Conservation (phyloP, 352 stramenopile species). For the Saprolegnia diclina region DNA sequence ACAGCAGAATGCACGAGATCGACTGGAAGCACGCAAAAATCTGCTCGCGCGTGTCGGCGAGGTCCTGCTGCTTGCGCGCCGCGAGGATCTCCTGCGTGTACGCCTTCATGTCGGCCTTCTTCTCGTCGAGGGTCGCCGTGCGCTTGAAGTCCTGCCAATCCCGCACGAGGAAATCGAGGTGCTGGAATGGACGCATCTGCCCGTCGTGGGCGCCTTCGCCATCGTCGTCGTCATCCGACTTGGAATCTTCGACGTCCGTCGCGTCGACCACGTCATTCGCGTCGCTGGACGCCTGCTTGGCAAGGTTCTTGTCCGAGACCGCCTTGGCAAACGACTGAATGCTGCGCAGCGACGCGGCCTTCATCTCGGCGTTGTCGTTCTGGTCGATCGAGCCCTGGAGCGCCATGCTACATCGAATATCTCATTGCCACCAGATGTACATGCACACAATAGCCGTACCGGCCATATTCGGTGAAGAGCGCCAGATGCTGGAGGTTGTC, state of each 20-base stretch:
- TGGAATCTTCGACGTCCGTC: slow-evolving; percentile 27
- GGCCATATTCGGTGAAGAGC: slow-evolving; percentile 98
- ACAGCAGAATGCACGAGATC: slow-evolving; percentile 93
- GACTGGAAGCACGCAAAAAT: slow-evolving; percentile 96
- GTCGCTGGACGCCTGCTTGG: not conserved
- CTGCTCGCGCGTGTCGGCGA: slow-evolving; percentile 92
- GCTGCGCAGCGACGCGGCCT: slow-evolving; percentile 21
- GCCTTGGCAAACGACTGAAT: slow-evolving; percentile 9
- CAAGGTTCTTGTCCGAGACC: slow-evolving; percentile 13
- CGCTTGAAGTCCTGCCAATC: slow-evolving; percentile 98
- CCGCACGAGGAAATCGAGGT: slow-evolving; percentile 97
- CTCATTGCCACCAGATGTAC: slow-evolving; percentile 2
- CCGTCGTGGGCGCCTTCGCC: slow-evolving; percentile 31
- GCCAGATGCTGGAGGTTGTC: slow-evolving; percentile 99
- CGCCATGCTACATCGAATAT: slow-evolving; percentile 47
- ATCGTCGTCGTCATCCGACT: slow-evolving; percentile 30
- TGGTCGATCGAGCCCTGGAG: slow-evolving; percentile 30
- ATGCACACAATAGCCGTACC: slow-evolving; percentile 48
- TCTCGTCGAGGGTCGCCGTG: slow-evolving; percentile 83
- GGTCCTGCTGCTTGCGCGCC: slow-evolving; percentile 90
- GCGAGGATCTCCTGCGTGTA: slow-evolving; percentile 92
- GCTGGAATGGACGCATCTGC: slow-evolving; percentile 91
- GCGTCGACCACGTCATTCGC: slow-evolving; percentile 6
- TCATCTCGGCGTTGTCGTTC: slow-evolving; percentile 23
- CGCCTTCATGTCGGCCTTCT: slow-evolving; percentile 89